Evolutionary conservation across 2,329 filamentous ascomycete genomes (phyloP).

Genomic region (Fusarium metavorans): DNA sequence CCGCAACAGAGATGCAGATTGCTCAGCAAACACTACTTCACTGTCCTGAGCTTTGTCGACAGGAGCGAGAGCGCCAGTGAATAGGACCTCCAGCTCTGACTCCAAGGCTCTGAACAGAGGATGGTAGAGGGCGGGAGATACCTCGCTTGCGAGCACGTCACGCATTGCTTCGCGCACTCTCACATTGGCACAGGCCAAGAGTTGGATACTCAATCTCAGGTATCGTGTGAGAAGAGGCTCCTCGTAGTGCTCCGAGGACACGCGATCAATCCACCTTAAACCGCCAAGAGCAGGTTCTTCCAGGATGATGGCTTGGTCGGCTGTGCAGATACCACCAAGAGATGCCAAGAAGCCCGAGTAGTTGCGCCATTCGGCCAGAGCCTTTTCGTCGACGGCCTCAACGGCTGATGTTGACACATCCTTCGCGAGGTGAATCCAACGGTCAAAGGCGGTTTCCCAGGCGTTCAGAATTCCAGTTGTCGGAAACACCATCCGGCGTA

Average conservation of each 20-base stretch:
- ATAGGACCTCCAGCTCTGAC: conserved; percentile 72
- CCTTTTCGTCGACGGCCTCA: conserved; percentile 66
- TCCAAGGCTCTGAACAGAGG: conserved; percentile 75
- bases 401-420: conserved; percentile 67
- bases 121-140: conserved; percentile 71
- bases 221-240: conserved; percentile 71
- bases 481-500: conserved; percentile 71
- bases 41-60: conserved; percentile 67
- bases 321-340: conserved; percentile 73
- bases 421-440: conserved; percentile 73
- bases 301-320: conserved; percentile 66
- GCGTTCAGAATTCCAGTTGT: conserved; percentile 75
- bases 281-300: conserved; percentile 70
- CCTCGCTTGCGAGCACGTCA: conserved; percentile 74
- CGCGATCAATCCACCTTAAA: conserved; percentile 73
- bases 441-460: conserved; percentile 75
- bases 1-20: conserved; percentile 72
- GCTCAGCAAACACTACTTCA: conserved; percentile 75
- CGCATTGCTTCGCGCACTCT: conserved; percentile 75
- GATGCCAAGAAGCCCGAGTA: conserved; percentile 77
- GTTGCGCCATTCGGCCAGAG: conserved; percentile 75
- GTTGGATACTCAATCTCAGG: conserved; percentile 72
- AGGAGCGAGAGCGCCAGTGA: conserved; percentile 66
- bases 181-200: conserved; percentile 73
- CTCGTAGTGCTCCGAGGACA: conserved; percentile 69